Conservation (phyloP, 2,329 filamentous ascomycete species). For the Neonectria neomacrospora region DNA sequence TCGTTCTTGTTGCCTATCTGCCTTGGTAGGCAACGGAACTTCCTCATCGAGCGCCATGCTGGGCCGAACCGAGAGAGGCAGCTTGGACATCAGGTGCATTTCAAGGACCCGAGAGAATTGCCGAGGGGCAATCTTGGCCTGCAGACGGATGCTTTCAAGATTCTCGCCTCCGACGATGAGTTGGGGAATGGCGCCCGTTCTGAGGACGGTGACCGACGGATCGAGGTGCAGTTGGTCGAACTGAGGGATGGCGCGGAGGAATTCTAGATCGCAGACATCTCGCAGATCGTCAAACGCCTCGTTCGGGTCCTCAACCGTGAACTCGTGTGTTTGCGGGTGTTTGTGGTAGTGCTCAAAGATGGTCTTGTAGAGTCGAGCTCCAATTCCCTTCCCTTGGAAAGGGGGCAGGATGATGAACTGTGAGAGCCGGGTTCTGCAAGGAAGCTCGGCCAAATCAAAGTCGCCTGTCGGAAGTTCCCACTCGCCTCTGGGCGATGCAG, state of each 20-base stretch:
- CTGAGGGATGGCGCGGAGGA: constrained; percentile 68
- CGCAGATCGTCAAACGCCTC: constrained; percentile 84
- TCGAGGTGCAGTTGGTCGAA: constrained; percentile 69
- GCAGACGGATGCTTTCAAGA: constrained; percentile 66
- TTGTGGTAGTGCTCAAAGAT: constrained; percentile 78
- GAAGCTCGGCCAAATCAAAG: constrained; percentile 68
- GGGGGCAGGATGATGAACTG: constrained; percentile 93
- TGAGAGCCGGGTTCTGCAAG: constrained; percentile 85
- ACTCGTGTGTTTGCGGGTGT: constrained; percentile 77
- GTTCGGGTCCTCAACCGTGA: constrained; percentile 95
- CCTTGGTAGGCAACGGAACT: constrained; percentile 58
- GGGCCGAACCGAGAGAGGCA: constrained; percentile 68
- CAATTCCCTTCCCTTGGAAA: constrained; percentile 84
- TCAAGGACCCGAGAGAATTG: constrained; percentile 81
- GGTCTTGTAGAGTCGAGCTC: constrained; percentile 80
- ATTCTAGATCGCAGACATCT: constrained; percentile 77
- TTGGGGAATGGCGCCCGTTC: constrained; percentile 57
- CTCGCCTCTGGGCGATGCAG: constrained; percentile 51
- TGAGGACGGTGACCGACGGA: constrained; percentile 60
- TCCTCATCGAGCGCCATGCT: constrained; percentile 56
- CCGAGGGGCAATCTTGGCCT: constrained; percentile 78
- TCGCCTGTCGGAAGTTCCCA: constrained; percentile 59
- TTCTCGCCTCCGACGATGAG: constrained; percentile 68
- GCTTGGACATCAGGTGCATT: constrained; percentile 75
- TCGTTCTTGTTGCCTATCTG: constrained; percentile 71